phyloP scores from a whole-genome alignment of 1,139 yeast species.

The Scheffersomyces illinoinensis region DNA sequence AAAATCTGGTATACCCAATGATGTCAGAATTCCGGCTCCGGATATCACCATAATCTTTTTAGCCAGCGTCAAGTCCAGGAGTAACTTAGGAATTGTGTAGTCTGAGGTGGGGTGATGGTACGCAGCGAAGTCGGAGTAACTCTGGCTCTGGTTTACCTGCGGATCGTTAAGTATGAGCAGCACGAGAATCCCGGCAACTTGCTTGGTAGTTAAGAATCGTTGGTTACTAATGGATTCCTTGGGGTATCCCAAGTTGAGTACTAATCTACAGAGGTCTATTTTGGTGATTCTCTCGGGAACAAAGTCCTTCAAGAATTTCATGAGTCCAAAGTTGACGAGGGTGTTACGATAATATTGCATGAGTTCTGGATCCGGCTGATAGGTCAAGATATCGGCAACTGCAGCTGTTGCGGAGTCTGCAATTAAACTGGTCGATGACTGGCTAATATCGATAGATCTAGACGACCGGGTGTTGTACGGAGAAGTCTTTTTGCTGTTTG shows the following conservation, averaged over 20 bases:
- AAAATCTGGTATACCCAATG: slow-evolving; percentile 93
- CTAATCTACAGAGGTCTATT: slow-evolving; percentile 14
- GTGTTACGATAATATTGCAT: slow-evolving; percentile 8
- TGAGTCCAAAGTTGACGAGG: slow-evolving; percentile 14
- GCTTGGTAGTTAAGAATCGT: slow-evolving; percentile 8
- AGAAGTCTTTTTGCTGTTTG: background rate
- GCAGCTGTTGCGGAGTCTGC: background rate
- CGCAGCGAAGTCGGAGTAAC: background rate
- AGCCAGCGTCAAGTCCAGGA: slow-evolving; percentile 10
- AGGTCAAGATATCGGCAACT: background rate
- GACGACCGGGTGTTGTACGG: background rate
- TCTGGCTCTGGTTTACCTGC: slow-evolving; percentile 1
- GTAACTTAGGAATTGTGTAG: slow-evolving; percentile 7
- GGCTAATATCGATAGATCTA: background rate
- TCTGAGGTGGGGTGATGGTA: background rate
- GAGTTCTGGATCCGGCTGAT: background rate
- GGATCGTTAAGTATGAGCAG: slow-evolving; percentile 14
- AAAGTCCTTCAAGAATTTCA: slow-evolving; percentile 16
- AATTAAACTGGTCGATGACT: background rate
- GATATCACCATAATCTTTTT: slow-evolving; percentile 75
- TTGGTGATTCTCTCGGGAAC: slow-evolving; percentile 16
- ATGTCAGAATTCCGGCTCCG: slow-evolving; percentile 96
- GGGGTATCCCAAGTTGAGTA: slow-evolving; percentile 19
- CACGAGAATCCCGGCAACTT: slow-evolving; percentile 17
- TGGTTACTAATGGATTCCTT: slow-evolving; percentile 5